Evolutionary conservation across 345 rosid genomes (phyloP).

Genomic region (Geranium brycei): DNA sequence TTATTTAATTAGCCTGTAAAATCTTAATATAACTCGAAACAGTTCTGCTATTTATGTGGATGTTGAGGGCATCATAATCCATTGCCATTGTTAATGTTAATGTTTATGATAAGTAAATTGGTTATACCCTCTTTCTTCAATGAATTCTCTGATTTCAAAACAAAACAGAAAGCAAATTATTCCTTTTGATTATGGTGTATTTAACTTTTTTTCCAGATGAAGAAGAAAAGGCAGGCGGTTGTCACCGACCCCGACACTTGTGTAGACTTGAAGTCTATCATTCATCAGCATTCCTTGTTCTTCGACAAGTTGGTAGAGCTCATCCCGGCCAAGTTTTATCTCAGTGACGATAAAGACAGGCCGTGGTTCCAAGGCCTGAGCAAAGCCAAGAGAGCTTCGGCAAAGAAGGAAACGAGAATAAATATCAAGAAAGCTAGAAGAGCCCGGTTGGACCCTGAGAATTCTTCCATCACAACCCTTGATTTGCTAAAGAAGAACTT

Average conservation of each 20-base stretch:
- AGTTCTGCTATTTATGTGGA: no score
- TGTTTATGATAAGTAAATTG: no score
- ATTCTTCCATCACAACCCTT: constrained; percentile 37
- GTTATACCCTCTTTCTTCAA: no score
- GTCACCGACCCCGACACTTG: constrained; percentile 1
- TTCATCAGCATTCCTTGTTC: constrained; percentile 41
- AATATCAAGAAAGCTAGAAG: constrained; percentile 76
- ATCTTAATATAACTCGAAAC: no score
- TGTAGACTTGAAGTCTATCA: constrained; percentile 31
- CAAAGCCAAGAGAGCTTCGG: constrained; percentile 48
- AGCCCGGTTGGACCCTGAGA: constrained; percentile 64
- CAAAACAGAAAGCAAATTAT: no score
- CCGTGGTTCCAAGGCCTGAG: constrained; percentile 75
- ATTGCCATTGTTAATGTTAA: no score
- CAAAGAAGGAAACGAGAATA: constrained; percentile 49
- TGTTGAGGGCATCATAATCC: no score
- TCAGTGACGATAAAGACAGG: constrained; percentile 54
- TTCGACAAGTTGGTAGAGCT: constrained; percentile 69
- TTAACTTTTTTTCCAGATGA: constrained; percentile 17
- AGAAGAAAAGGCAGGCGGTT: constrained; percentile 26
- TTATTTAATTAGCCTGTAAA: no score
- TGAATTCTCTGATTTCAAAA: no score
- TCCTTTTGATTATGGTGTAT: no score
- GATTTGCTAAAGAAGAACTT: constrained; percentile 53
- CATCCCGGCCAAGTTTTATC: constrained; percentile 80